Evolutionary conservation across 371 early-diverging fungal genomes (phyloP).

Genomic region (Thermomucor indicae-seudaticae): DNA sequence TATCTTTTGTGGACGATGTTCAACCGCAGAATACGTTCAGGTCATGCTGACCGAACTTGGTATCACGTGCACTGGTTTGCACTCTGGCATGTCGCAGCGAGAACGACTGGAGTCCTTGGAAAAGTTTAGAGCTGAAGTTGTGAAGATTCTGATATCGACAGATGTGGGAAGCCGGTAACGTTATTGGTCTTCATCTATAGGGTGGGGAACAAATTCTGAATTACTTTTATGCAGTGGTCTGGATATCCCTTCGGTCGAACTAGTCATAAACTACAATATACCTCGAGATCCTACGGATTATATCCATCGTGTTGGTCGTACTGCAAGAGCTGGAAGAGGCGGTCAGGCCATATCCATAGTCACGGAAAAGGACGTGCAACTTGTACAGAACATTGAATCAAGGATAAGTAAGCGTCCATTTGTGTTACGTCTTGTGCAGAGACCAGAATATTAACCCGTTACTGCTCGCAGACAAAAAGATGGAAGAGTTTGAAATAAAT

Average conservation of each 20-base stretch:
- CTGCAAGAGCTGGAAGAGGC: constrained; percentile 93
- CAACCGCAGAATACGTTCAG: constrained; percentile 78
- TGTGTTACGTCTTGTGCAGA: not conserved
- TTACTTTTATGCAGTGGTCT: constrained; percentile 72
- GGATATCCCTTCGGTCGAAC: constrained; percentile 95
- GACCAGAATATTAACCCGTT: constrained; percentile 1
- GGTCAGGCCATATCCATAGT: constrained; percentile 92
- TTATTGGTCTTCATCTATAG: not conserved
- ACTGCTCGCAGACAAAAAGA: constrained; percentile 78
- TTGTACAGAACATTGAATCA: constrained; percentile 86
- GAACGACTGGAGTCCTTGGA: constrained; percentile 89
- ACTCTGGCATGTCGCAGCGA: constrained; percentile 91
- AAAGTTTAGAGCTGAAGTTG: constrained; percentile 86
- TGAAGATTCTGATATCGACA: constrained; percentile 90
- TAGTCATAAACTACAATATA: constrained; percentile 96
- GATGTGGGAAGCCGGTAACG: constrained; percentile 93
- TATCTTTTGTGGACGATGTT: constrained; percentile 86
- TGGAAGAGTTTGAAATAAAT: constrained; percentile 70
- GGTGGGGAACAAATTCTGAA: not conserved
- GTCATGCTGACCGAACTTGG: constrained; percentile 87
- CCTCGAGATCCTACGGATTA: constrained; percentile 98
- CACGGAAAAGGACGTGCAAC: constrained; percentile 88
- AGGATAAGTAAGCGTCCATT: constrained; percentile 51
- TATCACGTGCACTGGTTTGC: constrained; percentile 85
- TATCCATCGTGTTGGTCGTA: constrained; percentile 98